Conservation (phyloP, 768 basidiomycete species). For the Kwoniella dendrophila region DNA sequence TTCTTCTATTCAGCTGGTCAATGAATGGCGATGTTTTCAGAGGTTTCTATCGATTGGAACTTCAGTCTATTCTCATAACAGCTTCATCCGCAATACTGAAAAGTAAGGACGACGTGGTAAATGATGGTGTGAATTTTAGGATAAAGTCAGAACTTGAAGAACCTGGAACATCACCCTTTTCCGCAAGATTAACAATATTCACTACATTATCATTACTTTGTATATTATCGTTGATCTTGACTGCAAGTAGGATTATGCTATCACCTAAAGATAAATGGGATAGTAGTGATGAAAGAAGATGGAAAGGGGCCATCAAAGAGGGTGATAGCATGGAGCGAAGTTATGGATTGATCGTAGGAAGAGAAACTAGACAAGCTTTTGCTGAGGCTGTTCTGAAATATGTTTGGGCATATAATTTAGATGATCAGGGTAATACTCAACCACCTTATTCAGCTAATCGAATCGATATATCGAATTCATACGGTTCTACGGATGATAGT, state of each 20-base stretch:
- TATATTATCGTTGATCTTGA: constrained; percentile 29
- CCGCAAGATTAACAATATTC: constrained; percentile 35
- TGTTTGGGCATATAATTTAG: no score
- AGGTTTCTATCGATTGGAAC: constrained; percentile 21
- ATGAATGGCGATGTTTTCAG: constrained; percentile 47
- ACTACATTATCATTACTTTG: constrained; percentile 23
- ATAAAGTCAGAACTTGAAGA: constrained; percentile 22
- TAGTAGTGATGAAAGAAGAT: constrained; percentile 3
- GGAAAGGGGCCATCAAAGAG: constrained; percentile 25
- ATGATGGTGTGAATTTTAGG: no score
- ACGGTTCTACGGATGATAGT: no score
- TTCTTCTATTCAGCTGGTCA: constrained; percentile 30
- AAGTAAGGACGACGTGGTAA: no score
- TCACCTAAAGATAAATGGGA: constrained; percentile 5
- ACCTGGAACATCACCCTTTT: constrained; percentile 36
- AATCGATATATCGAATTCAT: no score
- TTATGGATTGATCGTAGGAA: constrained; percentile 22
- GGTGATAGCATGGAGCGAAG: constrained; percentile 35
- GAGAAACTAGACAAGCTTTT: constrained; percentile 19
- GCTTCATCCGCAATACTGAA: neutral
- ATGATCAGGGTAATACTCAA: no score
- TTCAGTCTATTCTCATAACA: neutral
- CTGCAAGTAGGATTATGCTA: constrained; percentile 16
- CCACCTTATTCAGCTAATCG: no score
- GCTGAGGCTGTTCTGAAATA: constrained; percentile 16